Evolutionary conservation across 441 rosid species (phyloP), one percentile per base, ranked within the genome.

Genomic region (Bocquillonia castaneifolia): DNA sequence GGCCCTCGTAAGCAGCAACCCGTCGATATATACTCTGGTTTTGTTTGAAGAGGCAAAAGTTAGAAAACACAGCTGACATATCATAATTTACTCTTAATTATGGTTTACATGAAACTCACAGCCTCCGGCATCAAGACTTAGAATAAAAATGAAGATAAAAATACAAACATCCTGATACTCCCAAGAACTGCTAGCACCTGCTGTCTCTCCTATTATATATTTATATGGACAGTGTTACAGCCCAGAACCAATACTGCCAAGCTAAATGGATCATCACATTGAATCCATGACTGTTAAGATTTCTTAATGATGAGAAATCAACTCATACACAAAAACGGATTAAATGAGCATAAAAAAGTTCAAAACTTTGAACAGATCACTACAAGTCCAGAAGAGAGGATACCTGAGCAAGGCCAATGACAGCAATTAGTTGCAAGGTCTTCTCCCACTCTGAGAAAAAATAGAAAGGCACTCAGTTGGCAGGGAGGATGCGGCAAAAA

Each of bases 361-460:
- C n/a, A 39, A 39, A 63, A 66, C 23, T 57, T 53, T 69, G 48
- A 68, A 67, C 14, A n/a, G 57, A 57, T 34, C 50, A 65, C 63
- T 64, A 66, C 23, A 72, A 57, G 39, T 36, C 54, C 25, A 69
- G 61, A 51, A 67, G 59, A 36, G 59, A 3, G 13, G 55, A 42
- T 90, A 88, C 97, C 97, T 70, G 90, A 67, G 82, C 68, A 1
- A 87, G 74, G 65, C 98, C 91, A 67, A 88, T 6, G 53, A 90
- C 72, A 70, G 81, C 99, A 73, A 94, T 83, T 60, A 90, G 59
- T 78, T 94, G 99, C 66, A 94, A 74, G 18, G 93, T 85, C 78
- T 75, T 86, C 84, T 92, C 96, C 94, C 96, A 94, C 77, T 90
- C 96, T 94, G 92, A 68, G 68, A 84, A 8, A 72, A 67, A 70